Conservation (phyloP, 2,329 filamentous ascomycete species). For the Aspergillus novofumigatus region DNA sequence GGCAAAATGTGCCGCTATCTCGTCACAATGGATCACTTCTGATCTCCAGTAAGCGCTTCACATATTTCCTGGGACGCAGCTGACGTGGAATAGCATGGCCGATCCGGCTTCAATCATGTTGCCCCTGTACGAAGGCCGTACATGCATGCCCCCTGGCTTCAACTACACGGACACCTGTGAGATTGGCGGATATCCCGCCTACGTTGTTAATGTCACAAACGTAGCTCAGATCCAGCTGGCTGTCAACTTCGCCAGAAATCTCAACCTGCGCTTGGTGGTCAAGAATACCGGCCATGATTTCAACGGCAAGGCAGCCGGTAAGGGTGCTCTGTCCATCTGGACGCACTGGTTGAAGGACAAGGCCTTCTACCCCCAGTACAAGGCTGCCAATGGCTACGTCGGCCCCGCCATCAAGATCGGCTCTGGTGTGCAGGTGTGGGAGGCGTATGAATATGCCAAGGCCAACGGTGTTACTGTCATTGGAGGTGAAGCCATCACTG, state of each 20-base stretch:
- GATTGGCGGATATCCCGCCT: conserved; percentile 29
- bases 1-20: conserved; percentile 15
- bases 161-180: conserved; percentile 24
- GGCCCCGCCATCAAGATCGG: conserved; percentile 52
- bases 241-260: conserved; percentile 22
- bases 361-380: conserved; percentile 38
- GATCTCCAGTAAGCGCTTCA: conserved; percentile 20
- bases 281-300: conserved; percentile 49
- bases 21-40: conserved; percentile 20
- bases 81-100: conserved; percentile 11
- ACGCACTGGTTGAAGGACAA: conserved; percentile 46
- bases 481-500: conserved; percentile 47
- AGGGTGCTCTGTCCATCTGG: conserved; percentile 48
- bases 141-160: conserved; percentile 20
- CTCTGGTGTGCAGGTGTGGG: conserved; percentile 50
- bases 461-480: conserved; percentile 48
- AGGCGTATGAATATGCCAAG: conserved; percentile 45
- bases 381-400: conserved; percentile 36
- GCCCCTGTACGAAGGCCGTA: conserved; percentile 25
- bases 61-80: neutral
- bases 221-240: conserved; percentile 34
- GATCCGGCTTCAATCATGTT: conserved; percentile 24
- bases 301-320: conserved; percentile 44
- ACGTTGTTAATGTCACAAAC: conserved; percentile 33
- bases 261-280: conserved; percentile 31